Evolutionary conservation across 116 monocot genomes (phyloP).

Genomic region (Thalassia testudinum): DNA sequence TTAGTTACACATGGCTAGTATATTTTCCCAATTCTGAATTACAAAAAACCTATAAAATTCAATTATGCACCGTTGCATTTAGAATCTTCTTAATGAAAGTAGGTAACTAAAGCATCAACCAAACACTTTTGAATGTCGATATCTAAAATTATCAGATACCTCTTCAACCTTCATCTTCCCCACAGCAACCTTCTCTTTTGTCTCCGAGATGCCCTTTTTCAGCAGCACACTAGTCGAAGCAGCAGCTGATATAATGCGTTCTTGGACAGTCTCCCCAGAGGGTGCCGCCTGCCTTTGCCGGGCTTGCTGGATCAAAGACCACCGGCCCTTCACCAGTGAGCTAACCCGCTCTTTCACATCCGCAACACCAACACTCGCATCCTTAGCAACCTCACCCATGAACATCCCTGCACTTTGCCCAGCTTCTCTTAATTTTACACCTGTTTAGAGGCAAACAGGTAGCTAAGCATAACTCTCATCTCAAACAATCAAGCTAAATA

Average conservation of each 20-base stretch:
- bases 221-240: constrained; percentile 52
- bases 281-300: constrained; percentile 16
- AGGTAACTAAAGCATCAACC: background rate
- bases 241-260: constrained; percentile 62
- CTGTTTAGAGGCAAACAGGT: constrained; percentile 11
- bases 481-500: background rate
- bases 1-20: no score
- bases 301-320: constrained; percentile 50
- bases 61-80: no score
- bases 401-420: constrained; percentile 57
- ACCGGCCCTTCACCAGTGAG: constrained; percentile 61
- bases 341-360: constrained; percentile 57
- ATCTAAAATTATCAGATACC: constrained; percentile 17
- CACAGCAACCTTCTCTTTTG: constrained; percentile 72
- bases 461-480: no score
- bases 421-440: constrained; percentile 56
- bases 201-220: constrained; percentile 67
- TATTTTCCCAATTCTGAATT: no score
- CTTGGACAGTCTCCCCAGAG: constrained; percentile 48
- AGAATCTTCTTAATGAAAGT: background rate
- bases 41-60: no score
- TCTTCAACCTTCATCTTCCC: constrained; percentile 90
- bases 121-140: background rate
- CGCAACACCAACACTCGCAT: constrained; percentile 35
- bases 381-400: constrained; percentile 33